Evolutionary conservation across 2,329 filamentous ascomycete species (phyloP), one percentile per base, ranked within the genome.

Genomic region (Teratosphaeriaceae sp.): DNA sequence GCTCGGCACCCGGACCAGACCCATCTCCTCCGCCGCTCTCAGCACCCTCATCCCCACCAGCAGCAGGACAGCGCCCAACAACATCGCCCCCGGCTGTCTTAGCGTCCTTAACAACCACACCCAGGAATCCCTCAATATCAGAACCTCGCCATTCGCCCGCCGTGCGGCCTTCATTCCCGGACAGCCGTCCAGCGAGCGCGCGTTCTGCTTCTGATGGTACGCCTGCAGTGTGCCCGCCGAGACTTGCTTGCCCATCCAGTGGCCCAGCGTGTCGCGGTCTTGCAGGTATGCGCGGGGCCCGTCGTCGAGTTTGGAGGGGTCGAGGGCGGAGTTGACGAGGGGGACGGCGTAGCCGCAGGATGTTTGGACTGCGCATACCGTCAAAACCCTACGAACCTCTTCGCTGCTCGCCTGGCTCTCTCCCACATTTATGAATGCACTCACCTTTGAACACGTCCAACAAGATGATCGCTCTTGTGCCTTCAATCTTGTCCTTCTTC

Each of bases 291-390:
- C 57, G 3, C 55, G 52, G 22, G 47, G 49, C 21, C 47, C 50
- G 24, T 50, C 54, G 36, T 57, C 43, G 5, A 39, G 26, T 20
- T 20, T 39, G 5, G 23, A 19, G 12, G 38, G 43, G 22, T 49
- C 46, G 8, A 55, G 49, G 6, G 55, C 56, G 44, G 72, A 69
- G 6, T 64, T 47, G 7, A 80, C 61, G 22, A 71, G 65, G 1
- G 80, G 80, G 6, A 85, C 79, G 19, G 75, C 78, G 52, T 72
- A 85, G 5, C 82, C 81, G 55, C 81, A 85, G 39, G 74, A 78
- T 8, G 78, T 83, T 69, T 84, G 79, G 3, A 79, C 71, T 61
- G 66, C 15, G 16, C 24, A 27, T 8, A 27, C 13, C 24, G 13
- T 27, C 24, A 27, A 27, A 8, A 13, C 8, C 13, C 24, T 27